phyloP scores from a whole-genome alignment of 305 asterid genomes.

The Caryopteris hybrid region DNA sequence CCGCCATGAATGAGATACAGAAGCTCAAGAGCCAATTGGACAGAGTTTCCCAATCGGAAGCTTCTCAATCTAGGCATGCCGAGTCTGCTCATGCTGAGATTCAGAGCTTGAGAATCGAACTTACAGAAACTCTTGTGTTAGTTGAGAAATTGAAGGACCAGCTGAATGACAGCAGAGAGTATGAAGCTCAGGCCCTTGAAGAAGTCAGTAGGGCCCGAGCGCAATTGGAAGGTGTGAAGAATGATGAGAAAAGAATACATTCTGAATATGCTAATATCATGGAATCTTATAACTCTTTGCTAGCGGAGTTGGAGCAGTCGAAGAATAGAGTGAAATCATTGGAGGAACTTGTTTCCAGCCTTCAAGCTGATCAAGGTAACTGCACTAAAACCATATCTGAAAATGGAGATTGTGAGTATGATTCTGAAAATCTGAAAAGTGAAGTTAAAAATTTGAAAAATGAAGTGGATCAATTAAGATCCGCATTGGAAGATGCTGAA shows the following conservation, averaged over 20 bases:
- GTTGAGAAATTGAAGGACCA: conserved; percentile 59
- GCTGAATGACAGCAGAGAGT: conserved; percentile 50
- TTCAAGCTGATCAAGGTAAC: conserved; percentile 27
- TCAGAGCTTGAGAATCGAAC: conserved; percentile 56
- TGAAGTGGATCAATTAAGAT: conserved; percentile 43
- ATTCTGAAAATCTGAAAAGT: conserved; percentile 20
- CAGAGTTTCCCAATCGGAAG: conserved; percentile 55
- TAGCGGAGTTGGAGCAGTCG: conserved; percentile 56
- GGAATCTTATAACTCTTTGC: conserved; percentile 44
- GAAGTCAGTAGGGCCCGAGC: conserved; percentile 40
- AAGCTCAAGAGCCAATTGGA: conserved; percentile 65
- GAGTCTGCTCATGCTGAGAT: conserved; percentile 66
- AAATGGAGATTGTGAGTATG: conserved; percentile 22
- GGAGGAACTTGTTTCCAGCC: conserved; percentile 55
- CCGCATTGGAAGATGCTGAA: conserved; percentile 58
- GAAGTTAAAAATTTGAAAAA: conserved; percentile 32
- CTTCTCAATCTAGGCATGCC: conserved; percentile 59
- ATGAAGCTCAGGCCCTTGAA: conserved; percentile 52
- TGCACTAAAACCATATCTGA: conserved; percentile 8
- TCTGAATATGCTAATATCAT: conserved; percentile 30
- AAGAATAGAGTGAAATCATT: conserved; percentile 41
- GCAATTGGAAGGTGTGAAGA: conserved; percentile 50
- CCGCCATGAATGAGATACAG: conserved; percentile 69
- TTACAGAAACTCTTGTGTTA: conserved; percentile 50
- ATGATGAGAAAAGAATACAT: conserved; percentile 34